Conservation (phyloP, 139 green algal genomes). For the Marvania coccoides region DNA sequence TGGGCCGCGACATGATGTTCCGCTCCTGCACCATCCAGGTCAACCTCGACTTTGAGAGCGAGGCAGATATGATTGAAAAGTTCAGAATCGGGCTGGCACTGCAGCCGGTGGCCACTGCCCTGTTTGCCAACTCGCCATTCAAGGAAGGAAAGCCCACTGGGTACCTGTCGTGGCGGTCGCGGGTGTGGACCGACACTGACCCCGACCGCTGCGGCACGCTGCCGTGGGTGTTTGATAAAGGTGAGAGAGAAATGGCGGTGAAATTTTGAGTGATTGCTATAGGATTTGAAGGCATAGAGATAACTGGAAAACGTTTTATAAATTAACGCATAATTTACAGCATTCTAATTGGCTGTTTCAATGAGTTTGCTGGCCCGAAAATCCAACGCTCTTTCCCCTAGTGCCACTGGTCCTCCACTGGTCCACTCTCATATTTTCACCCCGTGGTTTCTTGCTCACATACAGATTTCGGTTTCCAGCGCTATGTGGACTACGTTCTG, state of each 20-base stretch:
- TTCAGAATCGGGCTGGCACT: slow-evolving; percentile 92
- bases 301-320: too few relatives aligned
- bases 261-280: too few relatives aligned
- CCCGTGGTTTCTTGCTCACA: too few relatives aligned
- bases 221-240: slow-evolving; percentile 96
- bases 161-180: slow-evolving; percentile 50
- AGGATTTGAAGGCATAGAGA: too few relatives aligned
- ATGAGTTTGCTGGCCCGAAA: too few relatives aligned
- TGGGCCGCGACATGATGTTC: slow-evolving; percentile 99
- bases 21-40: slow-evolving; percentile 96
- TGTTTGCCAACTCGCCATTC: slow-evolving; percentile 98
- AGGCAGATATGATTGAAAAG: slow-evolving; percentile 97
- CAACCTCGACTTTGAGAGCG: slow-evolving; percentile 95
- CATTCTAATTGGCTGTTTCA: too few relatives aligned
- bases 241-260: too few relatives aligned
- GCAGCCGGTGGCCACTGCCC: slow-evolving; percentile 91
- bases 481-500: slow-evolving; percentile 93
- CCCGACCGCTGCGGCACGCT: slow-evolving; percentile 75
- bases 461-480: slow-evolving; percentile 82
- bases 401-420: too few relatives aligned
- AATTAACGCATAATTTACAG: too few relatives aligned
- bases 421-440: too few relatives aligned
- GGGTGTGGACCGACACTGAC: slow-evolving; percentile 94
- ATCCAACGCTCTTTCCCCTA: too few relatives aligned
- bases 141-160: slow-evolving; percentile 84